These are phyloP conservation scores for Sphaerobolus stellatus DNA, from an alignment of 1,284 basidiomycete species.

Conservation along the genomic window DNA sequence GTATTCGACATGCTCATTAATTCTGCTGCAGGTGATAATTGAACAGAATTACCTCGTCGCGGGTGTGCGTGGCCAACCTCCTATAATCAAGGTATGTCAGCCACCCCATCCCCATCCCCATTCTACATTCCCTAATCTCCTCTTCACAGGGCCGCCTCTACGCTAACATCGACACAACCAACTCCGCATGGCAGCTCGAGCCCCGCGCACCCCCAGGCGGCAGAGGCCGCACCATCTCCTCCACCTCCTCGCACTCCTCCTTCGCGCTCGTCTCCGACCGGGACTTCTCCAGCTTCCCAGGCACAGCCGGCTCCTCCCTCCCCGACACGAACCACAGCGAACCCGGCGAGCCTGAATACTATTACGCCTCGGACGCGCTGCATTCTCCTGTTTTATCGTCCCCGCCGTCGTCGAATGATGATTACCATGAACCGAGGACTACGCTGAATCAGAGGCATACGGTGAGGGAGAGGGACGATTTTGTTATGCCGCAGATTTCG, in stretches of 20 bases:
- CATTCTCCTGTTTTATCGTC: constrained; percentile 60
- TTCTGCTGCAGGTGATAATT: constrained; percentile 57
- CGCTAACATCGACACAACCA: constrained; percentile 57
- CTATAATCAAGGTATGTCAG: constrained; percentile 61
- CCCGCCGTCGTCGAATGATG: too few species aligned
- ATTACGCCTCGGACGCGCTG: constrained; percentile 45
- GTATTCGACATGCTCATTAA: neutral
- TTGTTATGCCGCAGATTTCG: constrained; percentile 9
- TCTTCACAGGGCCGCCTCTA: constrained; percentile 63
- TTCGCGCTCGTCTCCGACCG: constrained; percentile 72
- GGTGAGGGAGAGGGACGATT: constrained; percentile 12
- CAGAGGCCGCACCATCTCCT: constrained; percentile 70
- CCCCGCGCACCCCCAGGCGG: constrained; percentile 53
- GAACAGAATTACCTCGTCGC: constrained; percentile 69
- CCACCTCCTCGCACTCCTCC: constrained; percentile 71
- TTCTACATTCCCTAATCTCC: neutral
- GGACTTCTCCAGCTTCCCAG: constrained; percentile 74
- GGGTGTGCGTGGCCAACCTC: constrained; percentile 62
- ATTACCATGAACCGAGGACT: constrained; percentile 50
- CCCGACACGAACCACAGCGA: constrained; percentile 73
- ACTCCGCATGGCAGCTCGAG: constrained; percentile 75
- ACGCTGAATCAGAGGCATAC: constrained; percentile 14
- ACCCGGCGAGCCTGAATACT: constrained; percentile 65
- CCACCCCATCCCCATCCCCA: neutral
- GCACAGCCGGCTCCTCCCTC: too few species aligned